Base-by-base conservation (phyloP, 1,284 basidiomycete species). In the Inonotus obliquus region DNA sequence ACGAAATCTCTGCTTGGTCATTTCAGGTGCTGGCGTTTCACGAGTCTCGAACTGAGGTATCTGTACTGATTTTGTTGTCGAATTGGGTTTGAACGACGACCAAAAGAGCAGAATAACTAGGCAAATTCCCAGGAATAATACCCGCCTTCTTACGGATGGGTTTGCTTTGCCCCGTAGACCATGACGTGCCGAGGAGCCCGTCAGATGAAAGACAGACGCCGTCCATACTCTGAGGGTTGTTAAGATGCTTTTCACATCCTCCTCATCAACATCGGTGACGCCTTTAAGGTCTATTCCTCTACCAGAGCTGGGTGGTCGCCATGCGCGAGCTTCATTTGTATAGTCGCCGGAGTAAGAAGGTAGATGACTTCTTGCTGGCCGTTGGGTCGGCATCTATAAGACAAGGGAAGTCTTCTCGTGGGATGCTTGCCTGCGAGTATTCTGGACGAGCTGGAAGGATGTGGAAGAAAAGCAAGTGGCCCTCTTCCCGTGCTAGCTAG, bases 291-390 rank as follows among this genome's bases (percentile, higher is more conserved):
- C 41, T 9, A 53, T 59, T 9, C 49, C 48, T 29, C 45, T 37
- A 10, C 54, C 39, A 21, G 32, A 49, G 25, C 21, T 44, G 29
- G 9, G n/a, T 23, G 39, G 48, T 14, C 60, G 39, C 59, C 48
- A 54, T 25, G 54, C 19, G 21, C 41, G 25, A n/a, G 27, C 21
- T n/a, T 61, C 53, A 37, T 37, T 38, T 10, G 32, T 32, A 32
- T 49, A 41, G 27, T 61, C 60, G 1, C 60, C 54, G 6, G 60
- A 61, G 45, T 39, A 57, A 14, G 60, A 55, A 7, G 60, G 60
- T 14, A 61, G 25, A 57, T 61, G 60, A 4, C 60, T 54, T 56
- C 47, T 57, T 21, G n/a, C 11, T 25, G 32, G 38, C 21, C 58
- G 49, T 17, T 60, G 58, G 21, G 27, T 54, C 13, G 59, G 37